Base-by-base conservation (phyloP, 768 basidiomycete genomes). In the Pluteus cervinus region DNA sequence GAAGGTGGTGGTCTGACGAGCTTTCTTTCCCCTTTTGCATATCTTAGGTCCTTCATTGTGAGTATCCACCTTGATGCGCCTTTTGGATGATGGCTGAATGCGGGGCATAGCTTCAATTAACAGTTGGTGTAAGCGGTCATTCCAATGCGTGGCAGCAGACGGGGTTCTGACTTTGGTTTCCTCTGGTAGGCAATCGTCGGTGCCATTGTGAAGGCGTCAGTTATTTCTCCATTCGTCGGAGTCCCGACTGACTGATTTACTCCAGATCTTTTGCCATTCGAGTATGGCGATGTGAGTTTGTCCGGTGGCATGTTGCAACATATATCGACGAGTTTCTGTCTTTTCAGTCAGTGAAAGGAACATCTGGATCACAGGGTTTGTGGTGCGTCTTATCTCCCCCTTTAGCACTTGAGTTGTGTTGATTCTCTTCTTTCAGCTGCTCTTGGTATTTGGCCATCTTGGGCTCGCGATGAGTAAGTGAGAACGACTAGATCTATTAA, bases 221-320 rank as follows among this genome's bases (percentile, higher is more conserved):
- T 58, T 8, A 28, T 23, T 18, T 3, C 9, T 34, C 24, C 30
- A 17, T 30, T 12, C 14, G 16, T 31, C 35, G 16, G 15, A 21
- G 9, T 28, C 24, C 20, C 31, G 23, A 37, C 23, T 16, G 2
- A 30, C 11, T 44, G 11, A 23, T 18, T 33, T 17, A 12, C 16
- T 16, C 18, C 35, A 80, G 76, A 25, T 65, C 67, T 33, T 81
- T 78, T 41, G 63, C 73, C 1, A 59, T 79, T 56, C 72, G 78
- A 10, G 77, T 80, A 9, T 81, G 76, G 76, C 57, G 76, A 54
- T 81, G 78, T 79, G 54, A 46, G 59, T 33, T n/a, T 41, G 6
- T 7, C 25, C 14, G 24, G 23, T 8, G 22, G 21, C 4, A 36
- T 28, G 25, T n/a, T 10, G 20, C 21, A 3, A 17, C 18, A 8